phyloP scores from a whole-genome alignment of 1,284 basidiomycete species.

The Coniferiporia sulphurascens region DNA sequence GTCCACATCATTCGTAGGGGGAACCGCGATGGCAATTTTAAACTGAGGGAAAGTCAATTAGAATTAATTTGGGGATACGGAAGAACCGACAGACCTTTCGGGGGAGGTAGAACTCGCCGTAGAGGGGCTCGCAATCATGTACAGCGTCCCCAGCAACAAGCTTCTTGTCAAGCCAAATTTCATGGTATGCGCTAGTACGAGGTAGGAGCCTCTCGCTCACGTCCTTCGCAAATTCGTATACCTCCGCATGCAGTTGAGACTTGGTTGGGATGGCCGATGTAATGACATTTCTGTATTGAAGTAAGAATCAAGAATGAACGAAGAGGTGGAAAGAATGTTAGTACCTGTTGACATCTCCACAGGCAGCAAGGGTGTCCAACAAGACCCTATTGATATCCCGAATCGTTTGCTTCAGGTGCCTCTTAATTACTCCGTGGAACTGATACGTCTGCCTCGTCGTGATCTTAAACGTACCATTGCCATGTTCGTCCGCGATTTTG shows the following conservation, averaged over 20 bases:
- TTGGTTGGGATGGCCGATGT: conserved; percentile 89
- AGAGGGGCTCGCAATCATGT: conserved; percentile 93
- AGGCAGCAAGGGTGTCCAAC: conserved; percentile 96
- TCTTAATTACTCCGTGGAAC: conserved; percentile 98
- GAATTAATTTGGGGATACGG: neutral
- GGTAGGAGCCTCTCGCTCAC: conserved; percentile 89
- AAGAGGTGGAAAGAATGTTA: conserved; percentile 23
- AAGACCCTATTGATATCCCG: conserved; percentile 92
- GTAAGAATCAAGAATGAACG: conserved; percentile 1
- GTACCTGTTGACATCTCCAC: conserved; percentile 94
- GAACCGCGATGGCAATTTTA: conserved; percentile 96
- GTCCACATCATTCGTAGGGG: conserved; percentile 96
- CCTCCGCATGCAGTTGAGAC: conserved; percentile 80
- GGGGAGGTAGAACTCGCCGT: conserved; percentile 96
- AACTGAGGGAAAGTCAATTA: conserved; percentile 51
- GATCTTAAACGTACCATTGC: conserved; percentile 93
- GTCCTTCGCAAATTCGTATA: conserved; percentile 82
- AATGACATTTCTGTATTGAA: conserved; percentile 72
- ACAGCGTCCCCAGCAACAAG: conserved; percentile 87
- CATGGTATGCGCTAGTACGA: conserved; percentile 92
- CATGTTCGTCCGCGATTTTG: conserved; percentile 93
- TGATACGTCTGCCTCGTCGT: conserved; percentile 99
- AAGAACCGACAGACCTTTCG: conserved; percentile 59
- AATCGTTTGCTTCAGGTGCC: conserved; percentile 92
- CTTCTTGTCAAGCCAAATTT: conserved; percentile 99